Evolutionary conservation across 177 flowering plant species (phyloP), one percentile per base, ranked within the genome.

Genomic region (Vitis hybrid): DNA sequence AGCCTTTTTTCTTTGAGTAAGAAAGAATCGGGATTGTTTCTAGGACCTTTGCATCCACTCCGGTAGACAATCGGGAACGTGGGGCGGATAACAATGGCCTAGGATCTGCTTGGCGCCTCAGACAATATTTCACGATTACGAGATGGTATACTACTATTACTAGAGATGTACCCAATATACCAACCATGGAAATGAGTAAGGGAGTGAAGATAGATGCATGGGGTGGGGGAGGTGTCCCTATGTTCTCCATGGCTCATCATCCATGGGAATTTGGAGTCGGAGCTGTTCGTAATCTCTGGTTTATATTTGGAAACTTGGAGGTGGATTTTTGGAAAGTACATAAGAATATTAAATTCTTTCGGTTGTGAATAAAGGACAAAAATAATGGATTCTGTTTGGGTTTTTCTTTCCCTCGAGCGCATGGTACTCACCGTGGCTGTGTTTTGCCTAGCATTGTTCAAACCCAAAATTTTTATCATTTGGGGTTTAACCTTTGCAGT

Each of bases 11-110:
- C 1, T 15, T 6, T 3, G 68, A 72, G 72, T 69, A 82, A 6
- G 75, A 18, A 10, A 79, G 22, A 12, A 87, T 68, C 11, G 89
- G 91, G 58, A 87, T 82, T 15, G 81, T 33, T 13, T 75, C 53
- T 2, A 86, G 79, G 15, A 83, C 47, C 8, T 80, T 75, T 17
- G 78, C 33, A 18, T 82, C 82, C 15, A 87, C 68, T 24, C 83
- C 89, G 20, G 22, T 5, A 1, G 72, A 15, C 19, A 17, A 18
- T 51, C 12, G 49, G n/a, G 3, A 0, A 11, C 15, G 72, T 65
- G 49, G 19, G 44, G 31, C 1, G 4, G 31, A 0, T 28, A 28
- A 28, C 31, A 22, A 53, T 4, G 14, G 12, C 19, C 9, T 22
- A 28, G 62, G 9, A 8, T 17, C 11, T 49, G 2, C 63, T 10